A percentile compares a stretch with the other conserved stretches of the same genome.
These are phyloP conservation scores for Penstemon eatonii DNA, from an alignment of 257 asterid genomes.

Conservation along the genomic window DNA sequence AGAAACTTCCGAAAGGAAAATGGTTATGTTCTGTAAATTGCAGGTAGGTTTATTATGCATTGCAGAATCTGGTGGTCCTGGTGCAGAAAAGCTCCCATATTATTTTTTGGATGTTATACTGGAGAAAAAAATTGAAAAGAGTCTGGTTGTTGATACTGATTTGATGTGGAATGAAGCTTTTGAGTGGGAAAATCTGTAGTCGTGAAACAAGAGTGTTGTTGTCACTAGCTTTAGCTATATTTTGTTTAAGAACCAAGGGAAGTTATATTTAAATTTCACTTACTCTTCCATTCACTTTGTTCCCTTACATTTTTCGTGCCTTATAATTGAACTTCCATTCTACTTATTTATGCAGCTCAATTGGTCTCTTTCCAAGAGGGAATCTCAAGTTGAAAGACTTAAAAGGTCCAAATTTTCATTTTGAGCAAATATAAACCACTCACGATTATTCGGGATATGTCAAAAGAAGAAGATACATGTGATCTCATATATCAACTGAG, in stretches of 20 bases:
- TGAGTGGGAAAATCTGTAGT: no score
- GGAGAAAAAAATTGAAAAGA: constrained; percentile 42
- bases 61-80: constrained; percentile 68
- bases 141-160: constrained; percentile 39
- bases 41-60: constrained; percentile 65
- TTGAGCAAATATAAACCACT: constrained; percentile 29
- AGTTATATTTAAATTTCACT: constrained; percentile 12
- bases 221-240: constrained; percentile 89
- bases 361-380: constrained; percentile 57
- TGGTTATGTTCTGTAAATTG: constrained; percentile 91
- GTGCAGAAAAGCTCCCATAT: constrained; percentile 77
- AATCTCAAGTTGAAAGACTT: constrained; percentile 81
- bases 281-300: no score
- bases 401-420: constrained; percentile 74
- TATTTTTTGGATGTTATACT: constrained; percentile 59
- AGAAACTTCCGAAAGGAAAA: constrained; percentile 95
- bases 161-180: constrained; percentile 94
- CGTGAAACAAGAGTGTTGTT: constrained; percentile 74
- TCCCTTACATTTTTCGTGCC: no score
- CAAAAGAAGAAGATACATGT: no score
- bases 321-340: no score
- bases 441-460: no score
- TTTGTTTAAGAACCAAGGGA: constrained; percentile 46
- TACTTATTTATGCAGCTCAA: no score
- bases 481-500: no score